Conservation (phyloP, 2,329 filamentous ascomycete genomes). For the Fusarium sp. region DNA sequence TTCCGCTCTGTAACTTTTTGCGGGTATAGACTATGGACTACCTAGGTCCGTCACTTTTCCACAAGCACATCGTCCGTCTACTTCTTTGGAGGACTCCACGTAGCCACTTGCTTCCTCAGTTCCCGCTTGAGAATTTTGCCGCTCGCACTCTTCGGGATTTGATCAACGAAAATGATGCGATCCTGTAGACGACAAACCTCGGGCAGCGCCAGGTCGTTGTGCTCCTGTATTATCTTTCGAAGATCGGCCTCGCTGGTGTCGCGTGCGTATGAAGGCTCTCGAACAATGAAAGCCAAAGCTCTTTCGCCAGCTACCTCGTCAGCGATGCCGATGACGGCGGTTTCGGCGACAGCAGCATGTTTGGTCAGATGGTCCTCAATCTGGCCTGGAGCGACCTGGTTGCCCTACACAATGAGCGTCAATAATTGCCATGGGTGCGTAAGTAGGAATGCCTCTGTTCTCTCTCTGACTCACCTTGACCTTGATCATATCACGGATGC, state of each 20-base stretch:
- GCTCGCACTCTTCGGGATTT: slow-evolving; percentile 12
- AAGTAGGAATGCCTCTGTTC: background rate
- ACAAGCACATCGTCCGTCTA: slow-evolving; percentile 1
- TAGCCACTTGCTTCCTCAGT: slow-evolving; percentile 10
- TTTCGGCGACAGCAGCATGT: slow-evolving; percentile 12
- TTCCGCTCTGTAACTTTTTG: background rate
- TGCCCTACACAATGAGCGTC: slow-evolving; percentile 1
- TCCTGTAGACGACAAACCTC: slow-evolving; percentile 14
- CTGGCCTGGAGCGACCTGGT: slow-evolving; percentile 11
- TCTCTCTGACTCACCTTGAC: slow-evolving; percentile 9
- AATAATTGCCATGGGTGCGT: background rate
- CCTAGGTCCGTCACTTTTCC: background rate
- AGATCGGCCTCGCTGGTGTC: slow-evolving; percentile 10
- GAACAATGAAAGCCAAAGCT: slow-evolving; percentile 16
- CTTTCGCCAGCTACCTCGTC: slow-evolving; percentile 16
- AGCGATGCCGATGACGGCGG: slow-evolving; percentile 6
- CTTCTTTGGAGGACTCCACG: slow-evolving; percentile 9
- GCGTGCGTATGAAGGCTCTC: slow-evolving; percentile 11
- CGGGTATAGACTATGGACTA: background rate
- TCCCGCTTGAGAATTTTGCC: slow-evolving; percentile 13
- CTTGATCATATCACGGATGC: slow-evolving; percentile 15
- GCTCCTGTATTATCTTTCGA: slow-evolving; percentile 11
- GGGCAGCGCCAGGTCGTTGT: slow-evolving; percentile 7
- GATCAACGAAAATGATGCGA: slow-evolving; percentile 10
- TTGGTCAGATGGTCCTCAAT: slow-evolving; percentile 10